Conservation (phyloP, 176 grass and related monocot genomes). For the Carex littledalei region DNA sequence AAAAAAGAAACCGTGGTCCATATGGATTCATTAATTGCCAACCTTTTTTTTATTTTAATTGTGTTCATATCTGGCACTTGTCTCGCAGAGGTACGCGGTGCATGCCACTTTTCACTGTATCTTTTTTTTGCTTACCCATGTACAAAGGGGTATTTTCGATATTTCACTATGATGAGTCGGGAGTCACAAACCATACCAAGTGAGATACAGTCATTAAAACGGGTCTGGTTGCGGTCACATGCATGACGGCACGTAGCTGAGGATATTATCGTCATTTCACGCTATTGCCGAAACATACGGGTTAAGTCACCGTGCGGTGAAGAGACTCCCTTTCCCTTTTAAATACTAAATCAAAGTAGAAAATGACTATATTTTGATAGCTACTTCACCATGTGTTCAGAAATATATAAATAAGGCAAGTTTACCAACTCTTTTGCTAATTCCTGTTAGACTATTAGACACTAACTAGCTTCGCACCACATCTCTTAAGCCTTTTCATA, state of each 20-base stretch:
- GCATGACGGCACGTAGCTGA: not conserved
- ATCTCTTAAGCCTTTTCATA: constrained; percentile 3
- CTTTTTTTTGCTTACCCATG: not conserved
- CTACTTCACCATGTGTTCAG: constrained; percentile 11
- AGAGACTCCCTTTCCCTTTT: not conserved
- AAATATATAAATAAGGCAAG: constrained; percentile 24
- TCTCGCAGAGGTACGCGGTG: not conserved
- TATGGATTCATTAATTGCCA: not conserved
- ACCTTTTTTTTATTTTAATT: not conserved
- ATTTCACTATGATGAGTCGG: not conserved
- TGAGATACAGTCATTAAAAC: not conserved
- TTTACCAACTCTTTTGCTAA: constrained; percentile 20
- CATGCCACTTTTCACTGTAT: not conserved
- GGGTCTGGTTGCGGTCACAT: not conserved
- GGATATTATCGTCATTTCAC: not conserved
- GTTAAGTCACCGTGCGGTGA: not conserved
- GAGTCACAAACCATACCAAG: not conserved
- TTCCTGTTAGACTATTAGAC: constrained; percentile 2
- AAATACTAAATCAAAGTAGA: constrained; percentile 15
- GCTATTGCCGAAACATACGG: not conserved
- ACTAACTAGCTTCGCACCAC: not conserved
- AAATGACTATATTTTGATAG: constrained; percentile 14
- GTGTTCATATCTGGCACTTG: not conserved
- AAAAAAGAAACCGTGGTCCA: not conserved
- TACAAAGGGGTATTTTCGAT: not conserved